Percentiles rank a stretch among this genome's conserved stretches.
These are phyloP conservation scores for Fusarium musae DNA, from an alignment of 2,329 filamentous ascomycete species.

Conservation along the genomic window DNA sequence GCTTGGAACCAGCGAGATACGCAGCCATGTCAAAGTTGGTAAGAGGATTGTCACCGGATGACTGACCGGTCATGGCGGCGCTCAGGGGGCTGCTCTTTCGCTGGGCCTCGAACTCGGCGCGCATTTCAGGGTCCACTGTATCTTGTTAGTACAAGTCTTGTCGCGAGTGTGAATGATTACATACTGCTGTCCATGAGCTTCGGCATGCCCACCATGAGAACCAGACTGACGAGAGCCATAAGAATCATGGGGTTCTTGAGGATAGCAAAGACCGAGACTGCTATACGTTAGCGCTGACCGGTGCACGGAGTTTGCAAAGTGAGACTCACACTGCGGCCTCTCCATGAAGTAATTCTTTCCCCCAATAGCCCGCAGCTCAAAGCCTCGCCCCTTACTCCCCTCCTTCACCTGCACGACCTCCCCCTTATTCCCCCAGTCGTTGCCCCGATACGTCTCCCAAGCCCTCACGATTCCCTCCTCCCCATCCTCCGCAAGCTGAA, in stretches of 20 bases:
- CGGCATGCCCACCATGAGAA: conserved; percentile 89
- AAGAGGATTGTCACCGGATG: conserved; percentile 55
- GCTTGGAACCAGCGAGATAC: conserved; percentile 68
- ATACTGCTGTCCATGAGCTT: conserved; percentile 95
- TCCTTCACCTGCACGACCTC: conserved; percentile 63
- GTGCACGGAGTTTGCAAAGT: background rate
- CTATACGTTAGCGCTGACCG: conserved; percentile 1
- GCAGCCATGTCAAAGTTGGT: conserved; percentile 71
- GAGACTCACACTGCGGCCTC: conserved; percentile 76
- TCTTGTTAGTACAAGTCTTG: background rate
- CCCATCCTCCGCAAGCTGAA: conserved; percentile 50
- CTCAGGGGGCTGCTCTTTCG: conserved; percentile 80
- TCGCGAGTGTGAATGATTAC: conserved; percentile 49
- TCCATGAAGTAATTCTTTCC: conserved; percentile 81
- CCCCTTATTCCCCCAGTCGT: conserved; percentile 90
- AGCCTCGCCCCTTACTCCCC: conserved; percentile 52
- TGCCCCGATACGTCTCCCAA: conserved; percentile 89
- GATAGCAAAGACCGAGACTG: conserved; percentile 82
- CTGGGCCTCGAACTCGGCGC: conserved; percentile 90
- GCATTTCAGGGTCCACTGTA: conserved; percentile 94
- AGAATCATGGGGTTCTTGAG: conserved; percentile 98
- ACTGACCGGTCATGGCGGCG: conserved; percentile 59
- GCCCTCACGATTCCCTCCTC: conserved; percentile 63
- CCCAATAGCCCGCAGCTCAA: conserved; percentile 71
- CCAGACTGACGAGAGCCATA: conserved; percentile 85